phyloP scores from a whole-genome alignment of 2,329 filamentous ascomycete species.

The Pseudocercospora fuligena region DNA sequence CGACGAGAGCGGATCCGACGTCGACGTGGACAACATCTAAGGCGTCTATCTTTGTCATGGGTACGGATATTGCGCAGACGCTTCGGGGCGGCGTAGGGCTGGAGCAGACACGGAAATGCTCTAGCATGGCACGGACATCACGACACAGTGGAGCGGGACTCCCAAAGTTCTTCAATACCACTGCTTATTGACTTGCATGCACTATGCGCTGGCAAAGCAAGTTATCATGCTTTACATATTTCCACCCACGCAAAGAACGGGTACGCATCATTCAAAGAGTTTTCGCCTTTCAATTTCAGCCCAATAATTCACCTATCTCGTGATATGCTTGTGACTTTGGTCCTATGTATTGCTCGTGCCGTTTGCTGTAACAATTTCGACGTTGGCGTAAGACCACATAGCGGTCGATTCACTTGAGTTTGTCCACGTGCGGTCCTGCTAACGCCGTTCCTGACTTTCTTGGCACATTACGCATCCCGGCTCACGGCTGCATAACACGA shows the following conservation, averaged over 20 bases:
- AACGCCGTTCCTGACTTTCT: background rate
- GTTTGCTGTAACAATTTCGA: background rate
- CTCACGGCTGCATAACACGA: slow-evolving; percentile 5
- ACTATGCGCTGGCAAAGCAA: slow-evolving; percentile 1
- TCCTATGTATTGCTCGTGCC: background rate
- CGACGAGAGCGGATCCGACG: slow-evolving; percentile 61
- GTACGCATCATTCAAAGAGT: background rate
- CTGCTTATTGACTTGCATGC: background rate
- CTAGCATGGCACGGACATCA: slow-evolving; percentile 3
- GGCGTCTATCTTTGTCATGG: background rate
- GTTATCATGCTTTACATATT: background rate
- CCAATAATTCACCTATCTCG: background rate
- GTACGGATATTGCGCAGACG: background rate
- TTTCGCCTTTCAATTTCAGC: background rate
- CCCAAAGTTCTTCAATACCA: background rate
- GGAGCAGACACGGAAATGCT: background rate
- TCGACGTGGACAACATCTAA: slow-evolving; percentile 91
- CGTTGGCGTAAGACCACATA: background rate
- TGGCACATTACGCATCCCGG: slow-evolving; percentile 1
- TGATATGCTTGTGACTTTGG: no score
- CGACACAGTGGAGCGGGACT: slow-evolving; percentile 10
- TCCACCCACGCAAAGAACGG: background rate
- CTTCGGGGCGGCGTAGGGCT: background rate
- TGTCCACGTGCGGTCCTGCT: slow-evolving; percentile 2
- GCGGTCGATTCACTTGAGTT: slow-evolving; percentile 9